phyloP scores from a whole-genome alignment of 768 basidiomycete genomes.

The Pleurotus platypus region DNA sequence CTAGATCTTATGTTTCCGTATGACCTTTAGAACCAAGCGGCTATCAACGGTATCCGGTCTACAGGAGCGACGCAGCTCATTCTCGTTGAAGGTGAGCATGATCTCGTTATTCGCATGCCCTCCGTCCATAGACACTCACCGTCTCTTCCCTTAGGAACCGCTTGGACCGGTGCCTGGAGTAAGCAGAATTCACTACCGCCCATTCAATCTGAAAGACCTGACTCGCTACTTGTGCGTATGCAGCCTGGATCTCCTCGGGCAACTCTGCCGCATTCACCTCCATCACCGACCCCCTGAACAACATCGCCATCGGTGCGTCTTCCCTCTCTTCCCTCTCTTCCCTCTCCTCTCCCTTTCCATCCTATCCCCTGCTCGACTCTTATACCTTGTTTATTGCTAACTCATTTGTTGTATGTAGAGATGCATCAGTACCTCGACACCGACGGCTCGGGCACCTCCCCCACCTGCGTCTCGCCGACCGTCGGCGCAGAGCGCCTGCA shows the following conservation, averaged over 20 bases:
- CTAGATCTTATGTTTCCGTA: too few relatives aligned
- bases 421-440: conserved; percentile 73
- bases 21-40: conserved; percentile 52
- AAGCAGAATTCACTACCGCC: too few relatives aligned
- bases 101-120: too few relatives aligned
- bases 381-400: too few relatives aligned
- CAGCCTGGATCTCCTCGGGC: conserved; percentile 51
- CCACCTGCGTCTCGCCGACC: conserved; percentile 52
- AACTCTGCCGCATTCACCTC: conserved; percentile 47
- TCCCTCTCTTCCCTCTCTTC: too few relatives aligned
- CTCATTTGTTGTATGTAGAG: too few relatives aligned
- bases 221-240: background rate
- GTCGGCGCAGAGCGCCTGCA: conserved; percentile 58
- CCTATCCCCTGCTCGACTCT: too few relatives aligned
- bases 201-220: too few relatives aligned
- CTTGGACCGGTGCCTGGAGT: conserved; percentile 60
- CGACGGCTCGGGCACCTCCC: conserved; percentile 56
- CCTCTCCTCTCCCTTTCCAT: too few relatives aligned
- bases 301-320: conserved; percentile 48
- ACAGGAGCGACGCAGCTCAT: conserved; percentile 61
- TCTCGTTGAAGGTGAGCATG: conserved; percentile 45
- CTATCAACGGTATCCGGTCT: conserved; percentile 60
- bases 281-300: conserved; percentile 59
- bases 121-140: too few relatives aligned
- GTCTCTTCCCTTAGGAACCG: too few relatives aligned